Percentiles rank a stretch among this genome's conserved stretches.
Evolutionary conservation across 371 early-diverging fungal species (phyloP).

Genomic region (Mortierella sp.): DNA sequence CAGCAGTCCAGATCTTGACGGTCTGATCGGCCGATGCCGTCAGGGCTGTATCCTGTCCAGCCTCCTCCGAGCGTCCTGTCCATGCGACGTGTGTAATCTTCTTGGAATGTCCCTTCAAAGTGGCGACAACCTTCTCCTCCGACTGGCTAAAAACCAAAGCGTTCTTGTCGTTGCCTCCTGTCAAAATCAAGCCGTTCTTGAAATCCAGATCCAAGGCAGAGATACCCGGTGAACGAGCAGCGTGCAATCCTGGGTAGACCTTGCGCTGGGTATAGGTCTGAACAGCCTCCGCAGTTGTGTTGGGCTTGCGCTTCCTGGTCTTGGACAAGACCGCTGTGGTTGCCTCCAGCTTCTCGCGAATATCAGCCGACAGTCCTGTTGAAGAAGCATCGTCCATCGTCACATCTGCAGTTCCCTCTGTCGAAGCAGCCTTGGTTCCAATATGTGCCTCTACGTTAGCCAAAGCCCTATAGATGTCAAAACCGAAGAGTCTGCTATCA

Average conservation of each 20-base stretch:
- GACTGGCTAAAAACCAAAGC: conserved; percentile 76
- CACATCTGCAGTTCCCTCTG: conserved; percentile 69
- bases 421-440: conserved; percentile 63
- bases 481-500: background rate
- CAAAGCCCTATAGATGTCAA: conserved; percentile 63
- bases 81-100: conserved; percentile 80
- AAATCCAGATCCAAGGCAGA: conserved; percentile 77
- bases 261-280: conserved; percentile 68
- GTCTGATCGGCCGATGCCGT: conserved; percentile 88
- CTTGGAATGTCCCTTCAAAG: conserved; percentile 86
- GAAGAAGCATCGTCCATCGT: conserved; percentile 69
- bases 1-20: conserved; percentile 78
- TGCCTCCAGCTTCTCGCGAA: conserved; percentile 69
- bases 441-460: conserved; percentile 80
- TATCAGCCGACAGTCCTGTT: conserved; percentile 59
- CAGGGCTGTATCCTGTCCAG: conserved; percentile 70
- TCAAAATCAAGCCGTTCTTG: conserved; percentile 75
- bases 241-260: conserved; percentile 78
- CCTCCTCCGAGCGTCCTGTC: conserved; percentile 68
- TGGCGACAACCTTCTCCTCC: conserved; percentile 77
- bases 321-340: conserved; percentile 76
- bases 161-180: conserved; percentile 88
- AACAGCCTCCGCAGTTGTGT: conserved; percentile 78
- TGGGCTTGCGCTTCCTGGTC: conserved; percentile 87
- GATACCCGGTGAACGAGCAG: conserved; percentile 84